Conservation (phyloP, 805 yeast genomes). For the Isabelozyma pseudorhagii region DNA sequence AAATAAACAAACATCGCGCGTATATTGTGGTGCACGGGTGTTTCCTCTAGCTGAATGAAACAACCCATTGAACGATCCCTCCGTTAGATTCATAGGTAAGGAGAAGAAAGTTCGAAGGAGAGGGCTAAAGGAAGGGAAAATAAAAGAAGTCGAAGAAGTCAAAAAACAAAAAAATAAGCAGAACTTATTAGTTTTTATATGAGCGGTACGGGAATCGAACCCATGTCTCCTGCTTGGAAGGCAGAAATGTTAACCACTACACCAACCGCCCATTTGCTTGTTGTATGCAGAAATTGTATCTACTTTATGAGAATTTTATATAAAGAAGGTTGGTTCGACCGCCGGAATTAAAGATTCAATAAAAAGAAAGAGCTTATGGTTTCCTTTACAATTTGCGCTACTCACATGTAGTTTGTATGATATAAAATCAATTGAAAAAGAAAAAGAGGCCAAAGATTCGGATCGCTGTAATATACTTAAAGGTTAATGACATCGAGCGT, state of each 20-base stretch:
- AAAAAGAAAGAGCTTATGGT: too few relatives aligned
- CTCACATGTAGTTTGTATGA: too few relatives aligned
- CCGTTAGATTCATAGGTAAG: background rate
- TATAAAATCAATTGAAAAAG: too few relatives aligned
- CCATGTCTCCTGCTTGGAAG: conserved; percentile 94
- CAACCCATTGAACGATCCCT: background rate
- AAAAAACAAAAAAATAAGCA: background rate
- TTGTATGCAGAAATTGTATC: background rate
- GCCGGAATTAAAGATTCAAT: too few relatives aligned
- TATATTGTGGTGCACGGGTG: background rate
- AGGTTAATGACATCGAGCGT: too few relatives aligned
- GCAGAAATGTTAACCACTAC: conserved; percentile 91
- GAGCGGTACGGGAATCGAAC: conserved; percentile 93
- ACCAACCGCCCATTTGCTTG: conserved; percentile 65
- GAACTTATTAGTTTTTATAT: conserved; percentile 9
- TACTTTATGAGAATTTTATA: too few relatives aligned
- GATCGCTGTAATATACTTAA: too few relatives aligned
- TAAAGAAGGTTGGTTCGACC: too few relatives aligned
- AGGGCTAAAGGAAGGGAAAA: background rate
- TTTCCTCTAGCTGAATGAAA: too few relatives aligned
- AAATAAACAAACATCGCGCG: background rate
- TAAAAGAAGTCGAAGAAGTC: background rate
- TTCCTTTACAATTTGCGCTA: too few relatives aligned
- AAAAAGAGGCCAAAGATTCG: too few relatives aligned
- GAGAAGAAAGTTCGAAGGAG: background rate